These are phyloP conservation scores for Aspergillus sparsus DNA, from an alignment of 495 filamentous ascomycete species.

Conservation along the genomic window DNA sequence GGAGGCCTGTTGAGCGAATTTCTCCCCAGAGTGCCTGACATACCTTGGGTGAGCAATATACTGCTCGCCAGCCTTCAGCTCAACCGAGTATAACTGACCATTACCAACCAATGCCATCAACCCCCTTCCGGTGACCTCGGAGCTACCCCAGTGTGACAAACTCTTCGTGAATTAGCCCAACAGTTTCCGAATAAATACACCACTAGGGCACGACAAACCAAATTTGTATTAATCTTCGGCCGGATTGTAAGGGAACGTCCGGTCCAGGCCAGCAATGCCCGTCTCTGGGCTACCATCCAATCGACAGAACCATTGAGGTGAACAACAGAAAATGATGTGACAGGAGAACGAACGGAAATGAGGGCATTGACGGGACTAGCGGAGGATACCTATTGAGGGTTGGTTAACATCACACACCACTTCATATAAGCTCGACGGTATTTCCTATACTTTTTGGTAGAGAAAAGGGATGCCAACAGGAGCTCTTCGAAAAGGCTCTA, in stretches of 20 bases:
- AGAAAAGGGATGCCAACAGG: slow-evolving; percentile 85
- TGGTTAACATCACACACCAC: slow-evolving; percentile 2
- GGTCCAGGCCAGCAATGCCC: slow-evolving; percentile 92
- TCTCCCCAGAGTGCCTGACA: not conserved
- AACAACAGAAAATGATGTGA: slow-evolving; percentile 81
- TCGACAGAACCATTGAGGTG: slow-evolving; percentile 92
- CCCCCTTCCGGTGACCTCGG: slow-evolving; percentile 81
- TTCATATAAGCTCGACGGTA: not conserved
- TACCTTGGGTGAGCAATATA: slow-evolving; percentile 82
- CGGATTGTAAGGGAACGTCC: slow-evolving; percentile 76
- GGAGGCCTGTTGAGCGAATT: no score
- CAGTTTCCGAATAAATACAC: not conserved
- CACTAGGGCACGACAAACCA: slow-evolving; percentile 50
- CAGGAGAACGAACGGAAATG: slow-evolving; percentile 79
- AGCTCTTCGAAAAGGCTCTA: slow-evolving; percentile 78
- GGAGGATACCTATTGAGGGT: slow-evolving; percentile 62
- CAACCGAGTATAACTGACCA: slow-evolving; percentile 84
- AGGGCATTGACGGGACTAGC: slow-evolving; percentile 82
- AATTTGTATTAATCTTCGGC: slow-evolving; percentile 69
- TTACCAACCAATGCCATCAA: slow-evolving; percentile 79
- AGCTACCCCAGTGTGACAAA: slow-evolving; percentile 87
- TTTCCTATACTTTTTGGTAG: slow-evolving; percentile 67
- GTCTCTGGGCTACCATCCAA: slow-evolving; percentile 87
- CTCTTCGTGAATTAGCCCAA: slow-evolving; percentile 58
- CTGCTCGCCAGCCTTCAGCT: slow-evolving; percentile 75